Percentiles rank a stretch among this genome's conserved stretches.
Evolutionary conservation across 306 rosid genomes (phyloP).

Genomic region (Prunus mongolica): DNA sequence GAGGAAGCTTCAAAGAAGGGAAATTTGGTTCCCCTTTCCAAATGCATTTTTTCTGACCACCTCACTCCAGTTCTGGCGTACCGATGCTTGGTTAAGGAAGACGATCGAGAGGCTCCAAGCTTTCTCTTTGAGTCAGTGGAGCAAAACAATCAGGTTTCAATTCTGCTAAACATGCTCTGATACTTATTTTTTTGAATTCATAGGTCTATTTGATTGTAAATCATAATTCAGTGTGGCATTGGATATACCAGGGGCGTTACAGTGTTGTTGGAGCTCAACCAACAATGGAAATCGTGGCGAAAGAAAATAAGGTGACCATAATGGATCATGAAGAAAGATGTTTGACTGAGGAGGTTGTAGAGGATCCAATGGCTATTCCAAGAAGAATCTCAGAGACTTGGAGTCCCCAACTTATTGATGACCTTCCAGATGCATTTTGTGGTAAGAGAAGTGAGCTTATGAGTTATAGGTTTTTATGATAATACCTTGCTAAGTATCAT

Average conservation of each 20-base stretch:
- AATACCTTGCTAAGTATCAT: background rate
- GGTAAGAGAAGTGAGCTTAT: slow-evolving; percentile 35
- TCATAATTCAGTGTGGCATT: slow-evolving; percentile 16
- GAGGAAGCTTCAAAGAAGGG: slow-evolving; percentile 52
- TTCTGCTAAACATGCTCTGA: slow-evolving; percentile 24
- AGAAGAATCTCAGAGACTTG: slow-evolving; percentile 54
- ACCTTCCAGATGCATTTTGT: slow-evolving; percentile 80
- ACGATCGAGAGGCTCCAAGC: slow-evolving; percentile 75
- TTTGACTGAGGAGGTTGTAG: slow-evolving; percentile 47
- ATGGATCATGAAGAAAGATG: slow-evolving; percentile 61
- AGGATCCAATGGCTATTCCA: slow-evolving; percentile 67
- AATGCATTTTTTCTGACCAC: slow-evolving; percentile 70
- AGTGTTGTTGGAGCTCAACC: slow-evolving; percentile 84
- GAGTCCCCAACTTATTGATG: slow-evolving; percentile 53
- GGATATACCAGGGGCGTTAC: slow-evolving; percentile 61
- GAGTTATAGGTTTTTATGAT: background rate
- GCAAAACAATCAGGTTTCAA: slow-evolving; percentile 32
- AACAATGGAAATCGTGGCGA: slow-evolving; percentile 70
- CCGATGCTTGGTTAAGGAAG: slow-evolving; percentile 62
- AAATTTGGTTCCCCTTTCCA: slow-evolving; percentile 60
- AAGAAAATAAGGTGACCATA: slow-evolving; percentile 58
- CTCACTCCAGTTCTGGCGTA: slow-evolving; percentile 80
- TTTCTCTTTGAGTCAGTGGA: slow-evolving; percentile 85
- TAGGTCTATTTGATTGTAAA: background rate
- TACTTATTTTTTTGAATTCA: slow-evolving; percentile 4